Evolutionary conservation across 2,329 filamentous ascomycete genomes (phyloP).

Genomic region (Penicillium sp.): DNA sequence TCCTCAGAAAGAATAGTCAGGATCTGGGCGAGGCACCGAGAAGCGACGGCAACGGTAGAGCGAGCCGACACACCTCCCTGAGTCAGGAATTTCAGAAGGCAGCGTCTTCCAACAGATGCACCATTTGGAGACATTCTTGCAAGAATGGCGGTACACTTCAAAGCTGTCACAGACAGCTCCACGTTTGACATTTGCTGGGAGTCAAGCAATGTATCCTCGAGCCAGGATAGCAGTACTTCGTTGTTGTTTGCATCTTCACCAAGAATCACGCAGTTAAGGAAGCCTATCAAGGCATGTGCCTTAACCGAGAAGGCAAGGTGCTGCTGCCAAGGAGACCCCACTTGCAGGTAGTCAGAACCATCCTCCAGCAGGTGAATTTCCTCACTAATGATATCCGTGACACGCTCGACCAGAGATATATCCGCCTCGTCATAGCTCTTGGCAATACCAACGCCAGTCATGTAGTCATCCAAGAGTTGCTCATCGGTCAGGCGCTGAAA

Average conservation of each 20-base stretch:
- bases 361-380: constrained; percentile 86
- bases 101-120: constrained; percentile 72
- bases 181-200: constrained; percentile 78
- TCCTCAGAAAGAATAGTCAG: constrained; percentile 84
- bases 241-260: constrained; percentile 78
- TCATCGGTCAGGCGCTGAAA: constrained; percentile 58
- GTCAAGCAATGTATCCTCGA: constrained; percentile 79
- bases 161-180: constrained; percentile 70
- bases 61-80: constrained; percentile 69
- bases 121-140: constrained; percentile 71
- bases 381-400: constrained; percentile 72
- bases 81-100: constrained; percentile 83
- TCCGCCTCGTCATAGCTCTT: constrained; percentile 43
- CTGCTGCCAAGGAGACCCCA: constrained; percentile 85
- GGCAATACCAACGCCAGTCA: constrained; percentile 55
- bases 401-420: constrained; percentile 51
- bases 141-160: constrained; percentile 79
- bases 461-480: constrained; percentile 72
- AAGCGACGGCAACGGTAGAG: constrained; percentile 71
- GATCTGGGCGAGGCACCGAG: constrained; percentile 79
- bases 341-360: constrained; percentile 82
- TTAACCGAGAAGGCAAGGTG: constrained; percentile 83
- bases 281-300: constrained; percentile 75
- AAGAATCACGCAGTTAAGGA: constrained; percentile 78
- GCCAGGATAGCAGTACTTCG: constrained; percentile 77